phyloP scores from a whole-genome alignment of 495 filamentous ascomycete genomes.

The Sordaria brevicollis region DNA sequence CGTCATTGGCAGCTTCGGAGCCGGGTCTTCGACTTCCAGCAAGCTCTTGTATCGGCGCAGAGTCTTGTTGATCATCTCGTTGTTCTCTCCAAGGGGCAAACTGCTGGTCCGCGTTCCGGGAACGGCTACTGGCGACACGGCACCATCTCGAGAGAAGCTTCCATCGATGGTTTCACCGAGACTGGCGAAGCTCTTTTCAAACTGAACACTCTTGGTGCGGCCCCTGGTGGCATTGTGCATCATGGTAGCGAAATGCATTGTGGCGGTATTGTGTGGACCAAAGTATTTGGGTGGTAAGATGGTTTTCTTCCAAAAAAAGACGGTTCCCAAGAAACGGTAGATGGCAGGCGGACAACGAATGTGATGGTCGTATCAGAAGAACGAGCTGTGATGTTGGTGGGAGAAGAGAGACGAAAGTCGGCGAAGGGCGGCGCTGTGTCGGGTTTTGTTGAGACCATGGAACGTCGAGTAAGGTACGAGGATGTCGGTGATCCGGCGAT shows the following conservation, averaged over 20 bases:
- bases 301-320: conserved; percentile 14
- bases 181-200: conserved; percentile 27
- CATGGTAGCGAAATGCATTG: conserved; percentile 33
- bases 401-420: conserved; percentile 2
- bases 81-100: conserved; percentile 14
- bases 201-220: conserved; percentile 36
- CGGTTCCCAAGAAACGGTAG: conserved; percentile 29
- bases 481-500: conserved; percentile 14
- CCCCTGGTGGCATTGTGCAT: conserved; percentile 29
- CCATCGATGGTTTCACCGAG: conserved; percentile 11
- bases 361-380: conserved; percentile 8
- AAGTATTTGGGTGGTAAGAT: conserved; percentile 28
- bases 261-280: conserved; percentile 15
- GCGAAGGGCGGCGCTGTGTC: neutral
- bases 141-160: conserved; percentile 10
- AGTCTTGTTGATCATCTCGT: conserved; percentile 19
- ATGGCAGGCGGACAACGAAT: conserved; percentile 14
- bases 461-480: conserved; percentile 11
- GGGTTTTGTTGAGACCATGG: conserved; percentile 5
- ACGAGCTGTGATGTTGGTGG: conserved; percentile 11
- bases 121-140: conserved; percentile 10
- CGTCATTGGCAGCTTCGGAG: conserved; percentile 33
- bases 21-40: conserved; percentile 33
- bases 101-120: conserved; percentile 26
- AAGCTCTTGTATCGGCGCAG: conserved; percentile 38